phyloP scores from a whole-genome alignment of 345 rosid species.

The Salix arbutifolia region DNA sequence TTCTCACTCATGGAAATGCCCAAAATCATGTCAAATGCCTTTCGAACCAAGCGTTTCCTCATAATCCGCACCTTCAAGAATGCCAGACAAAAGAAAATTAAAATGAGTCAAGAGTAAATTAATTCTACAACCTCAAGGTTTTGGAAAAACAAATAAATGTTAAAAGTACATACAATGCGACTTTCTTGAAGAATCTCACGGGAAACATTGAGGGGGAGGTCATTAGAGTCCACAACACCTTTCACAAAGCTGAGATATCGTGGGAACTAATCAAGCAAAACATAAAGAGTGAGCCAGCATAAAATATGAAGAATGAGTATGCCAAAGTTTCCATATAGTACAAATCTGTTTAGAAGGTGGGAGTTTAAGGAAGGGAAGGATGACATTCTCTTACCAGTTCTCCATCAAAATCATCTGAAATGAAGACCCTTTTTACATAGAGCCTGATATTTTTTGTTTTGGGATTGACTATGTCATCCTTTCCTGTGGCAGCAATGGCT shows the following conservation, averaged over 20 bases:
- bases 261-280: conserved; percentile 60
- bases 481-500: conserved; percentile 62
- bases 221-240: conserved; percentile 97
- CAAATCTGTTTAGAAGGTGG: neutral
- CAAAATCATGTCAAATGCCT: conserved; percentile 94
- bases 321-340: neutral
- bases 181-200: conserved; percentile 99
- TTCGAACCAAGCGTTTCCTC: conserved; percentile 86
- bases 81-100: conserved; percentile 11
- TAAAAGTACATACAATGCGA: conserved; percentile 56
- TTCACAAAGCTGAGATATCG: conserved; percentile 89
- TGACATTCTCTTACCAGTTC: conserved; percentile 66
- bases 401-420: conserved; percentile 97
- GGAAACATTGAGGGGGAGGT: conserved; percentile 95
- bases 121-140: neutral
- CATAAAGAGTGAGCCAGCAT: neutral
- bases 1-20: conserved; percentile 89
- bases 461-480: conserved; percentile 81
- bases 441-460: conserved; percentile 97
- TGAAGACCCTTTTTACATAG: conserved; percentile 88
- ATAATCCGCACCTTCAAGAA: conserved; percentile 72
- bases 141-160: neutral
- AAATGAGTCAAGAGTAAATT: neutral
- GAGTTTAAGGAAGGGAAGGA: neutral
- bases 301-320: neutral